phyloP scores from a whole-genome alignment of 352 stramenopile species.

The Globisporangium barbulae region DNA sequence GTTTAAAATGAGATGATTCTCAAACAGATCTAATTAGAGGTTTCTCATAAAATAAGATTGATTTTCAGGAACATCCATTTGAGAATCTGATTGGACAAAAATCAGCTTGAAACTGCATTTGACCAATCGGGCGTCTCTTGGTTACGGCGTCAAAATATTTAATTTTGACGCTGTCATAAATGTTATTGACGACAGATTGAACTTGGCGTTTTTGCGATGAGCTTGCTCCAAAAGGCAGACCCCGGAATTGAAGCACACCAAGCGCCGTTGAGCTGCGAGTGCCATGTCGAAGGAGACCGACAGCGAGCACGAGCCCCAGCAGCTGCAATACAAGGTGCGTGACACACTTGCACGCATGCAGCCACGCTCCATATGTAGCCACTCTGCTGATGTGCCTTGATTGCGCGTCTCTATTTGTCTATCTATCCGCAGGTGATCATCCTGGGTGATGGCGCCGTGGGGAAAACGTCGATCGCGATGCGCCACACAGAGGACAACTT shows the following conservation, averaged over 20 bases:
- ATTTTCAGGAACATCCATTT: too few species aligned
- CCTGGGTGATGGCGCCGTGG: conserved; percentile 91
- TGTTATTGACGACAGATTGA: too few species aligned
- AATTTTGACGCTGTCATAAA: too few species aligned
- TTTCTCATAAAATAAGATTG: too few species aligned
- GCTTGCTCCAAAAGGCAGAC: too few species aligned
- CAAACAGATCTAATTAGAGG: too few species aligned
- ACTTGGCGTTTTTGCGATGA: not conserved
- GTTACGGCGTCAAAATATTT: too few species aligned
- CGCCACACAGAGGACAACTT: conserved; percentile 92
- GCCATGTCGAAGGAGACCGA: conserved; percentile 83
- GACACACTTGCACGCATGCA: not conserved
- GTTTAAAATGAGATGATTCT: too few species aligned
- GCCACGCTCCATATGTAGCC: not conserved
- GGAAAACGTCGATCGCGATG: conserved; percentile 94
- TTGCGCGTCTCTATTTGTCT: not conserved
- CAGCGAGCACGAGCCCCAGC: conserved; percentile 74
- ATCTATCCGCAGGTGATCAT: conserved; percentile 89
- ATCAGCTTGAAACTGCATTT: too few species aligned
- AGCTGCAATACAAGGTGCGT: conserved; percentile 86
- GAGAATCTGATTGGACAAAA: too few species aligned
- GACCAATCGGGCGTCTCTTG: too few species aligned
- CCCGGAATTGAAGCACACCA: too few species aligned
- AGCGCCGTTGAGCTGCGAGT: not conserved
- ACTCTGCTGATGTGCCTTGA: not conserved